These are phyloP conservation scores for Lecanicillium sp. DNA, from an alignment of 2,329 filamentous ascomycete genomes.

Conservation along the genomic window DNA sequence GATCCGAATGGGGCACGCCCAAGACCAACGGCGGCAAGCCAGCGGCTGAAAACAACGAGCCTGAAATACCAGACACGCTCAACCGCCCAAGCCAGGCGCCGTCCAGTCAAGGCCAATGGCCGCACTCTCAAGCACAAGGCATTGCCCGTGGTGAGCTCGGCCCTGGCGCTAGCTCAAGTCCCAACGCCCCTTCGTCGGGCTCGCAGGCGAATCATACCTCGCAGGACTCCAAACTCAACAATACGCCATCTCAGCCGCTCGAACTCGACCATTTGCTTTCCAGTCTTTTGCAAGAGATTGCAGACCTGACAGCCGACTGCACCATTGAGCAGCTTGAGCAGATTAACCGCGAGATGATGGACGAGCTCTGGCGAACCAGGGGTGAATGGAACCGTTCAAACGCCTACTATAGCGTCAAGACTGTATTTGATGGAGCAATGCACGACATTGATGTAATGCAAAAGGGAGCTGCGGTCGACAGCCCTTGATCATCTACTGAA, in stretches of 20 bases:
- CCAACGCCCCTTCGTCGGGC: conserved; percentile 32
- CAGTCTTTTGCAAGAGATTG: conserved; percentile 54
- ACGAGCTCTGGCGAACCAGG: conserved; percentile 72
- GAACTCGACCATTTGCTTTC: conserved; percentile 42
- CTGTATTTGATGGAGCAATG: conserved; percentile 69
- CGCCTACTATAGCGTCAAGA: conserved; percentile 55
- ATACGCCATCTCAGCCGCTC: conserved; percentile 32
- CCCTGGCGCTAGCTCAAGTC: conserved; percentile 16
- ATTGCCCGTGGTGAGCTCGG: conserved; percentile 31
- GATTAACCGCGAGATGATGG: conserved; percentile 84
- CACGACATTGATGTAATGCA: conserved; percentile 55
- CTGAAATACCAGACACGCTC: conserved; percentile 47
- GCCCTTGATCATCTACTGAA: conserved; percentile 1
- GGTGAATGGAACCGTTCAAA: conserved; percentile 75
- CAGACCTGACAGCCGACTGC: conserved; percentile 62
- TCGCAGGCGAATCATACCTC: conserved; percentile 12
- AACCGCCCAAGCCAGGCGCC: conserved; percentile 31
- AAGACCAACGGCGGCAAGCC: conserved; percentile 52
- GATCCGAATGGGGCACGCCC: conserved; percentile 59
- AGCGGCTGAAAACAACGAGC: conserved; percentile 21
- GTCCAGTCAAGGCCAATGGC: conserved; percentile 46
- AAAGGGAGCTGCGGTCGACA: conserved; percentile 12
- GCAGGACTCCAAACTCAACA: conserved; percentile 3
- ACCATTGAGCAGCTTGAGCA: conserved; percentile 94
- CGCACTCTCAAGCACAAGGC: conserved; percentile 48